Evolutionary conservation across 345 rosid genomes (phyloP).

Genomic region (Triadica sebifera): DNA sequence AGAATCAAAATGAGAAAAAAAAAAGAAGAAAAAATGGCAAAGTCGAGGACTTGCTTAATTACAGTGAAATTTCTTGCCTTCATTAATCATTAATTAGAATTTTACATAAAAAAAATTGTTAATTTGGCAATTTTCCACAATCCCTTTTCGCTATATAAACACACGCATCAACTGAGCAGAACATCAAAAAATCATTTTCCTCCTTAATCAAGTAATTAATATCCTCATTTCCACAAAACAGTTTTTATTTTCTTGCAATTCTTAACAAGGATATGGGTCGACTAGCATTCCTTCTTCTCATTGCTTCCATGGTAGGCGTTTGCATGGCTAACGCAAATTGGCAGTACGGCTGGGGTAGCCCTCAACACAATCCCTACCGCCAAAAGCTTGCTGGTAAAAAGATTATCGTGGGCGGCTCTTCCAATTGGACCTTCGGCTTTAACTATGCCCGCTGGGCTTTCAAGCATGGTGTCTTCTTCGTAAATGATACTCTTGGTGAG

Average conservation of each 20-base stretch:
- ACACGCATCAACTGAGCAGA: neutral
- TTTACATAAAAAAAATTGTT: neutral
- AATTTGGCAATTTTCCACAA: constrained; percentile 24
- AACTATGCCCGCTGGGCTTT: constrained; percentile 63
- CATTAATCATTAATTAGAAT: neutral
- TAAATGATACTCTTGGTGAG: constrained; percentile 65
- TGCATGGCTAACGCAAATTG: constrained; percentile 29
- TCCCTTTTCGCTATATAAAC: constrained; percentile 8
- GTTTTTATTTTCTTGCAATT: neutral
- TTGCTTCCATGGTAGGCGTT: constrained; percentile 22
- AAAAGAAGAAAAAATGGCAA: neutral
- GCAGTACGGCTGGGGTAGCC: constrained; percentile 24
- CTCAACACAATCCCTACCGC: neutral
- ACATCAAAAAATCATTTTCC: no score
- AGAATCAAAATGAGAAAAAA: neutral
- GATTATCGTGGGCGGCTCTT: constrained; percentile 61
- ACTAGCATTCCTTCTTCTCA: constrained; percentile 1
- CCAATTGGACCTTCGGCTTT: constrained; percentile 62
- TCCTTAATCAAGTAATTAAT: neutral
- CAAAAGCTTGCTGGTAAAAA: constrained; percentile 27
- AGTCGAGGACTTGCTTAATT: neutral
- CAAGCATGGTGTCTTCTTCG: constrained; percentile 50
- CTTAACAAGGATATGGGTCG: constrained; percentile 14
- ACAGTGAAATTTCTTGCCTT: no score
- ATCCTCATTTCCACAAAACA: neutral